phyloP scores from a whole-genome alignment of 169 alveolate genomes.

The Plasmodium inui region DNA sequence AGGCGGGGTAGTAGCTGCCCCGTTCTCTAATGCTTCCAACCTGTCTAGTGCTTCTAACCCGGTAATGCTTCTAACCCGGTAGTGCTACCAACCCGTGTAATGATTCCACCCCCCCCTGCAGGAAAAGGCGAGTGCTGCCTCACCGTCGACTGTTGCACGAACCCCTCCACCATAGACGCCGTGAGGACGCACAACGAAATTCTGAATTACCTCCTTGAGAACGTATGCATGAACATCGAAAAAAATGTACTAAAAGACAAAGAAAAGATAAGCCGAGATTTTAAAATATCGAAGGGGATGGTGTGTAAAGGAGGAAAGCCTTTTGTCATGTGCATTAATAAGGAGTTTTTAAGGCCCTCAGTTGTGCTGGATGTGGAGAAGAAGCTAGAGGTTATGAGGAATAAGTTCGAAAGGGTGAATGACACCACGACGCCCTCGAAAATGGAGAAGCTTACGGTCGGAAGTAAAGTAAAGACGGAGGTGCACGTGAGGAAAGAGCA shows the following conservation, averaged over 20 bases:
- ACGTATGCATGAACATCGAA: constrained; percentile 49
- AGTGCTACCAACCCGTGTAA: neutral
- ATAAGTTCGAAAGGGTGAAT: constrained; percentile 16
- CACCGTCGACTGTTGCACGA: constrained; percentile 56
- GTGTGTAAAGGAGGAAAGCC: constrained; percentile 71
- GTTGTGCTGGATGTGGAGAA: constrained; percentile 44
- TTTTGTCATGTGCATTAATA: constrained; percentile 50
- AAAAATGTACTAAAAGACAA: constrained; percentile 50
- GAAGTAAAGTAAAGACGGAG: constrained; percentile 52
- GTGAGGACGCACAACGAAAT: constrained; percentile 46
- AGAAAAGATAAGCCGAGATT: constrained; percentile 54
- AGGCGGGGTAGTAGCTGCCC: neutral
- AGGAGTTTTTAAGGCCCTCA: neutral
- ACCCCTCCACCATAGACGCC: constrained; percentile 43
- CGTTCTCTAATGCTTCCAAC: neutral
- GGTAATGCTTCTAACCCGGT: neutral
- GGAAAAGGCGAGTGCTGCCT: constrained; percentile 49
- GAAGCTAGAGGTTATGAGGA: constrained; percentile 33
- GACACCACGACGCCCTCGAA: constrained; percentile 2
- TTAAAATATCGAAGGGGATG: constrained; percentile 41
- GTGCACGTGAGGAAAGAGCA: neutral
- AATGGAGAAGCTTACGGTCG: neutral
- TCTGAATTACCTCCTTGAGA: constrained; percentile 29
- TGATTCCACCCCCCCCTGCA: neutral
- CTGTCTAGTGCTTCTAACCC: too few relatives aligned